Conservation (phyloP, 139 green algal species). For the Picocystis salinarum region DNA sequence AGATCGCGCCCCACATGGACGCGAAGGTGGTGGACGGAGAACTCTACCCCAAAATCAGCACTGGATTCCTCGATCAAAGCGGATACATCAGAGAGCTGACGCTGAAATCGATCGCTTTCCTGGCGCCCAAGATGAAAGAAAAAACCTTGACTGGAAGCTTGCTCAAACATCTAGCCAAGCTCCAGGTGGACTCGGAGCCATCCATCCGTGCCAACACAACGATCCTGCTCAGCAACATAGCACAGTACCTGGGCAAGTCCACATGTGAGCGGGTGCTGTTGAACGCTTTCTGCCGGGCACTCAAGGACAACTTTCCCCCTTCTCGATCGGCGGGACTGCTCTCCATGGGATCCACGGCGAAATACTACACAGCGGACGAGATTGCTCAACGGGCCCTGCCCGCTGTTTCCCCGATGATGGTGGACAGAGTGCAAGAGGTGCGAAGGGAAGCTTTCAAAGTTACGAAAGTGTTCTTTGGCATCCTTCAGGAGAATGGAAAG, state of each 20-base stretch:
- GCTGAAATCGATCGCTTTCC: constrained; percentile 67
- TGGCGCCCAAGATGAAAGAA: constrained; percentile 77
- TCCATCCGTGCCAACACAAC: constrained; percentile 96
- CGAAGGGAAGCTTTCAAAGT: constrained; percentile 7
- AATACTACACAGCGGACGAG: constrained; percentile 51
- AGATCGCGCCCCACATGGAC: constrained; percentile 2
- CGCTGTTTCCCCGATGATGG: constrained; percentile 39
- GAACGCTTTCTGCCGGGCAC: constrained; percentile 80
- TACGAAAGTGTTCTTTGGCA: too few species aligned
- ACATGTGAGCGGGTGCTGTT: constrained; percentile 67
- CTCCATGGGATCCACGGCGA: constrained; percentile 47
- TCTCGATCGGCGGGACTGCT: constrained; percentile 39
- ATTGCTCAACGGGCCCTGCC: constrained; percentile 58
- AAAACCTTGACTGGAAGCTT: constrained; percentile 60
- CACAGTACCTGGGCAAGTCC: constrained; percentile 50
- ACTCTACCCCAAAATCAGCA: constrained; percentile 53
- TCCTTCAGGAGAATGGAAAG: too few species aligned
- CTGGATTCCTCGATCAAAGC: constrained; percentile 70
- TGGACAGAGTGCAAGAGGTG: constrained; percentile 57
- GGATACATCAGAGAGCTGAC: constrained; percentile 91
- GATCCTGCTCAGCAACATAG: constrained; percentile 88
- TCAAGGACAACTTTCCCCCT: constrained; percentile 72
- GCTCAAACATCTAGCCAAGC: constrained; percentile 86
- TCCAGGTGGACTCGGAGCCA: constrained; percentile 89
- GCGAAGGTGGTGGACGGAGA: constrained; percentile 53